Evolutionary conservation across 2,329 filamentous ascomycete species (phyloP).

Genomic region (Lachnellula suecica): DNA sequence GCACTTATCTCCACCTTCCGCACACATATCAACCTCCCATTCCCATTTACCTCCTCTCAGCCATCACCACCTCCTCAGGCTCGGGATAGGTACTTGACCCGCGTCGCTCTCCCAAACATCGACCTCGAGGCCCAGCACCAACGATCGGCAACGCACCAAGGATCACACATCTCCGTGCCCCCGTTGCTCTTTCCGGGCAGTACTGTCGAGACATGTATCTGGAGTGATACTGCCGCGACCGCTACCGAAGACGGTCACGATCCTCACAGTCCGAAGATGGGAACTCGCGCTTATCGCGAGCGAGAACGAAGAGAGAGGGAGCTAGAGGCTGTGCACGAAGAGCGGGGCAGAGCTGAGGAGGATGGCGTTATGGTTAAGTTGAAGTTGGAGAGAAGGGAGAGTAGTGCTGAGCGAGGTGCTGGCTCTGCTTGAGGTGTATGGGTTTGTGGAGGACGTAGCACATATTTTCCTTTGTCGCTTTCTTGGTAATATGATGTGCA

Average conservation of each 20-base stretch:
- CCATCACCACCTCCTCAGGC: not conserved
- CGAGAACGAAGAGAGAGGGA: constrained; percentile 8
- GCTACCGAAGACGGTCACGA: constrained; percentile 5
- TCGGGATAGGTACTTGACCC: not conserved
- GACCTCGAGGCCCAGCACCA: constrained; percentile 8
- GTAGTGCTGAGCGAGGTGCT: not conserved
- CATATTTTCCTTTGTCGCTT: not conserved
- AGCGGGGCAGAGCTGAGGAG: not conserved
- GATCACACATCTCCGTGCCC: not conserved
- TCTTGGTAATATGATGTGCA: not conserved
- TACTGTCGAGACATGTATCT: constrained; percentile 3
- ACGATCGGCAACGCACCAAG: not conserved
- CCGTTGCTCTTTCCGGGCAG: not conserved
- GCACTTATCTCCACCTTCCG: constrained; percentile 24
- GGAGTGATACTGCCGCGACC: constrained; percentile 1
- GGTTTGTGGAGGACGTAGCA: not conserved
- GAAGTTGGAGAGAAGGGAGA: constrained; percentile 12
- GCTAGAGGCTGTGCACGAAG: constrained; percentile 1
- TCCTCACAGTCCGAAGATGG: constrained; percentile 15
- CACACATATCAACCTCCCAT: constrained; percentile 22
- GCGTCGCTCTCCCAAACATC: not conserved
- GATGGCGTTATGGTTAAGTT: constrained; percentile 9
- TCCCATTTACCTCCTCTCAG: constrained; percentile 12
- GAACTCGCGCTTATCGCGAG: constrained; percentile 25
- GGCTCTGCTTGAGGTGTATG: not conserved